Conservation (phyloP, 1,139 yeast species). For the Blastobotrys apis region DNA sequence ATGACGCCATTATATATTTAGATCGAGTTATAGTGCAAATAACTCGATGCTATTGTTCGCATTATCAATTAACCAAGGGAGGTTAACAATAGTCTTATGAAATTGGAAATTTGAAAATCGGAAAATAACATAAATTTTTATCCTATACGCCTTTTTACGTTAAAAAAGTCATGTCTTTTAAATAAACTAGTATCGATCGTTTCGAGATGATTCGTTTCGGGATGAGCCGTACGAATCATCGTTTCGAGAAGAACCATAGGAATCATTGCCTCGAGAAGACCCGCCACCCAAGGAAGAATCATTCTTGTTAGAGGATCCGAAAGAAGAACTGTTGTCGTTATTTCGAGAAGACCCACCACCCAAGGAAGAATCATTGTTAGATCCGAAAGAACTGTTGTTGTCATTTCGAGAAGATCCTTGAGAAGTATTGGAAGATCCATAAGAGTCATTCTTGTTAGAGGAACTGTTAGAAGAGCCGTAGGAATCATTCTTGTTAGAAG, state of each 20-base stretch:
- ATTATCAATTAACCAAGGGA: too few species aligned
- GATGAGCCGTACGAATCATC: constrained; percentile 2
- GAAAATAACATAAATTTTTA: too few species aligned
- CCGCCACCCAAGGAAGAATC: neutral
- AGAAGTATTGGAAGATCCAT: neutral
- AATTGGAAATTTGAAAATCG: too few species aligned
- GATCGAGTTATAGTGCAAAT: too few species aligned
- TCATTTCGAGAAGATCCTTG: constrained; percentile 4
- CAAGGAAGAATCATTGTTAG: too few species aligned
- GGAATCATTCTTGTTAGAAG: constrained; percentile 1
- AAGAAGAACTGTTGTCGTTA: constrained; percentile 1
- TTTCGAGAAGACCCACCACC: constrained; percentile 1
- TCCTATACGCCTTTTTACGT: too few species aligned
- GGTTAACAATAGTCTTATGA: too few species aligned
- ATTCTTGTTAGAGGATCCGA: constrained; percentile 3
- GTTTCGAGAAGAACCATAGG: constrained; percentile 1
- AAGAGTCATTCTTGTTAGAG: constrained; percentile 1
- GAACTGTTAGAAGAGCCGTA: constrained; percentile 3
- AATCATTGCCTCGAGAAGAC: too few species aligned
- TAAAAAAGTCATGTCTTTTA: neutral
- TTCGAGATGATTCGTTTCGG: constrained; percentile 3
- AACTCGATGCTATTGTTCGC: too few species aligned
- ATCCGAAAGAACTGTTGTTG: constrained; percentile 3
- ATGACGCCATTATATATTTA: too few species aligned
- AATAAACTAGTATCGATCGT: neutral